Evolutionary conservation across 1,284 basidiomycete species (phyloP).

Genomic region (Sanghuangporus sanghuang): DNA sequence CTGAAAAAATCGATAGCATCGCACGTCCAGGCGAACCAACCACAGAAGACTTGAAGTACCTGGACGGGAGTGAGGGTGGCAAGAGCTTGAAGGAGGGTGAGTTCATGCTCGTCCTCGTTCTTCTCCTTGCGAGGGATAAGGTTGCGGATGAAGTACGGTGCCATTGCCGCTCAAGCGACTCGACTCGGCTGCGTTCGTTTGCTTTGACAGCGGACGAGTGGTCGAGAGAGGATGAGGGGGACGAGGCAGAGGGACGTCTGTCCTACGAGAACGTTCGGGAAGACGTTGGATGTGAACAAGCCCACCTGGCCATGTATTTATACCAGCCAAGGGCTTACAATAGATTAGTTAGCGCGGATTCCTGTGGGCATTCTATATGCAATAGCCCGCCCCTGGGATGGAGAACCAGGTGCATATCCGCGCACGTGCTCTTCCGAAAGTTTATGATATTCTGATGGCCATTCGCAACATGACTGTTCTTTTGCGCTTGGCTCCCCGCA

Average conservation of each 20-base stretch:
- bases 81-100: conserved; percentile 33
- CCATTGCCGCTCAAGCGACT: conserved; percentile 27
- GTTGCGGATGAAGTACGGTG: conserved; percentile 43
- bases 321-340: not conserved
- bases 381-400: not conserved
- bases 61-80: conserved; percentile 39
- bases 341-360: too few relatives aligned
- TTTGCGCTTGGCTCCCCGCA: not conserved
- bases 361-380: not conserved
- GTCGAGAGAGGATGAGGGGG: not conserved
- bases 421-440: not conserved
- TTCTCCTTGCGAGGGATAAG: conserved; percentile 47
- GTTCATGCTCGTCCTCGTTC: conserved; percentile 20
- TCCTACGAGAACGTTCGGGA: not conserved
- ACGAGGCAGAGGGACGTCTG: not conserved
- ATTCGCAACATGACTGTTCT: not conserved
- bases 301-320: not conserved
- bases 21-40: conserved; percentile 79
- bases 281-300: not conserved
- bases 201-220: not conserved
- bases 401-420: not conserved
- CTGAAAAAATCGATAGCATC: conserved; percentile 83
- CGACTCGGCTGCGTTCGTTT: not conserved
- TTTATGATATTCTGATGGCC: not conserved
- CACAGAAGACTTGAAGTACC: conserved; percentile 54